A percentile compares a stretch with the other conserved stretches of the same genome.
Conservation (phyloP, 352 stramenopile genomes). For the Phytophthora fragariaefolia region DNA sequence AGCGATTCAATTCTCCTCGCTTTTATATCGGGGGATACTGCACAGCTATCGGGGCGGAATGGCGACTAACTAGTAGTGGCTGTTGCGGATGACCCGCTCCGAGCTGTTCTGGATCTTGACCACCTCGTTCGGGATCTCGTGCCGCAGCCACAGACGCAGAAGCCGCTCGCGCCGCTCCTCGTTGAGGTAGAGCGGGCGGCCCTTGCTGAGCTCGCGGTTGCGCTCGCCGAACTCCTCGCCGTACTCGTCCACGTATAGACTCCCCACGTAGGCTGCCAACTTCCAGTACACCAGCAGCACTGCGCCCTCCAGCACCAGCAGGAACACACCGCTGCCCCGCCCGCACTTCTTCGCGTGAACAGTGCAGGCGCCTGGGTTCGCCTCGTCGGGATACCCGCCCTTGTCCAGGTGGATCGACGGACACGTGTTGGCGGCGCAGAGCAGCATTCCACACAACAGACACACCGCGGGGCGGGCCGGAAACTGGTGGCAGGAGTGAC, state of each 20-base stretch:
- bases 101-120: conserved; percentile 91
- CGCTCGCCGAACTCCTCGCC: conserved; percentile 88
- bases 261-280: conserved; percentile 81
- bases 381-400: conserved; percentile 74
- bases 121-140: conserved; percentile 88
- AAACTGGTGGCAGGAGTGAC: conserved; percentile 77
- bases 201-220: conserved; percentile 83
- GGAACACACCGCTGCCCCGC: conserved; percentile 81
- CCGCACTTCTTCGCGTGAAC: conserved; percentile 89
- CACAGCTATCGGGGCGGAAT: not conserved
- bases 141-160: conserved; percentile 75
- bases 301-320: conserved; percentile 83
- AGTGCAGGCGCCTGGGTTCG: conserved; percentile 83
- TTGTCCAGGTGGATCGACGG: conserved; percentile 77
- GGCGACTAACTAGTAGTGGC: conserved; percentile 66
- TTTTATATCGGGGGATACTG: conserved; percentile 2
- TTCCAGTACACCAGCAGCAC: conserved; percentile 90
- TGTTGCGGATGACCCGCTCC: conserved; percentile 89
- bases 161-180: conserved; percentile 71
- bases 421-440: conserved; percentile 86
- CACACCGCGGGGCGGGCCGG: conserved; percentile 84
- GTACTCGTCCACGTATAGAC: conserved; percentile 89
- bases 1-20: conserved; percentile 4
- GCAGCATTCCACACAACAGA: conserved; percentile 79
- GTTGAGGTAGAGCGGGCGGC: conserved; percentile 83